Conservation (phyloP, 2,329 filamentous ascomycete species). For the Claviceps maximensis region DNA sequence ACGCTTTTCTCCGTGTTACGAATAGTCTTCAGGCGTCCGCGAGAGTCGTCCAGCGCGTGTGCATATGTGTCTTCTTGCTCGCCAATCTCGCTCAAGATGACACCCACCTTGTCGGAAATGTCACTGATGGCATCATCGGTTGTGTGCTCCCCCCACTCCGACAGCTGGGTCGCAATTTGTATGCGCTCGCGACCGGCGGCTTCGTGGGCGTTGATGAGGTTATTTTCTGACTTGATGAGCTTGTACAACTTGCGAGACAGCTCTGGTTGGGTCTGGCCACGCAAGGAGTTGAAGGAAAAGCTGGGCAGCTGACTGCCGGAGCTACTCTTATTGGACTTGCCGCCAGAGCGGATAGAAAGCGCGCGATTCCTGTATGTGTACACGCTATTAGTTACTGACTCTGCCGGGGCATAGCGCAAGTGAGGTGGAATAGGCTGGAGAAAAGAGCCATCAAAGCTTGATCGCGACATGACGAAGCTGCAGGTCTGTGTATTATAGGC, state of each 20-base stretch:
- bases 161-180: conserved; percentile 77
- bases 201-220: conserved; percentile 74
- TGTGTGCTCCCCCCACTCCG: conserved; percentile 91
- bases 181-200: conserved; percentile 71
- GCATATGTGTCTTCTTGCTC: conserved; percentile 88
- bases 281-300: conserved; percentile 78
- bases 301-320: conserved; percentile 37
- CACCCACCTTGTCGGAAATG: conserved; percentile 89
- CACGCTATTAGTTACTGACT: conserved; percentile 16
- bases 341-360: conserved; percentile 58
- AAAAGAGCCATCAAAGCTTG: conserved; percentile 18
- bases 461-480: conserved; percentile 17
- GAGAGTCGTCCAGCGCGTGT: conserved; percentile 74
- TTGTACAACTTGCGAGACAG: conserved; percentile 79
- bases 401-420: conserved; percentile 8
- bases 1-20: conserved; percentile 93
- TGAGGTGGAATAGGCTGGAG: conserved; percentile 10
- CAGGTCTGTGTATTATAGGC: not conserved
- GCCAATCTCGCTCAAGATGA: conserved; percentile 81
- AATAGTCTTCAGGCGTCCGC: conserved; percentile 75
- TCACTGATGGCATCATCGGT: conserved; percentile 78
- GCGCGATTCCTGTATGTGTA: conserved; percentile 50
- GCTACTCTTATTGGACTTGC: conserved; percentile 33
- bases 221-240: conserved; percentile 91
- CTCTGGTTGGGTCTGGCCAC: conserved; percentile 74